These are phyloP conservation scores for Monosporascus sp. DNA, from an alignment of 2,329 filamentous ascomycete genomes.

Conservation along the genomic window DNA sequence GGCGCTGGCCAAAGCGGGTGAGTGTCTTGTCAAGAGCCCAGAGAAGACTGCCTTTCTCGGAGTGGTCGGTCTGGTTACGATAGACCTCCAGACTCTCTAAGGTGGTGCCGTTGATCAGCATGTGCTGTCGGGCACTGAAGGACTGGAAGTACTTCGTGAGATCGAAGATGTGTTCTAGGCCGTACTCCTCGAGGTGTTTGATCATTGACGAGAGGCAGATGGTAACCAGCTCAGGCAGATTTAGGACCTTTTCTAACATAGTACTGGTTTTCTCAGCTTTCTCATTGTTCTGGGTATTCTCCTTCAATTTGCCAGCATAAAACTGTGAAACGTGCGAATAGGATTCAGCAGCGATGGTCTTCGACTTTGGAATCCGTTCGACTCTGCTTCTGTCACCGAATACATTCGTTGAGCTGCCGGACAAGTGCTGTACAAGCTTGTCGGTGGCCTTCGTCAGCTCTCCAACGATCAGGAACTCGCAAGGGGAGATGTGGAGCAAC, in stretches of 20 bases:
- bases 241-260: slow-evolving; percentile 80
- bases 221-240: slow-evolving; percentile 78
- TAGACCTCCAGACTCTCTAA: slow-evolving; percentile 93
- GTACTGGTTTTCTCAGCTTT: slow-evolving; percentile 46
- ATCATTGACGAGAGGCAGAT: slow-evolving; percentile 97
- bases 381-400: slow-evolving; percentile 88
- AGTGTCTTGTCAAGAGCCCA: slow-evolving; percentile 93
- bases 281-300: slow-evolving; percentile 45
- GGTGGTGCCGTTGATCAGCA: slow-evolving; percentile 94
- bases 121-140: slow-evolving; percentile 89
- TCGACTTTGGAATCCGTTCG: slow-evolving; percentile 69
- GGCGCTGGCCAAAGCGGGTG: slow-evolving; percentile 81
- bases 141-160: slow-evolving; percentile 96
- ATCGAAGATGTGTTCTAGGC: slow-evolving; percentile 90
- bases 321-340: slow-evolving; percentile 89
- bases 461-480: slow-evolving; percentile 90
- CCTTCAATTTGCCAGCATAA: slow-evolving; percentile 80
- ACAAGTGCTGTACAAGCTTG: slow-evolving; percentile 85
- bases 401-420: slow-evolving; percentile 82
- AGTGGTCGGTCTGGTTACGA: slow-evolving; percentile 85
- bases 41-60: slow-evolving; percentile 81
- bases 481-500: slow-evolving; percentile 91
- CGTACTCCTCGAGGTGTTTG: slow-evolving; percentile 84
- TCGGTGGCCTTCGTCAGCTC: slow-evolving; percentile 86
- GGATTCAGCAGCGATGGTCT: slow-evolving; percentile 78